Base-by-base conservation (phyloP, 2,329 filamentous ascomycete species). In the Scytalidium sp. region DNA sequence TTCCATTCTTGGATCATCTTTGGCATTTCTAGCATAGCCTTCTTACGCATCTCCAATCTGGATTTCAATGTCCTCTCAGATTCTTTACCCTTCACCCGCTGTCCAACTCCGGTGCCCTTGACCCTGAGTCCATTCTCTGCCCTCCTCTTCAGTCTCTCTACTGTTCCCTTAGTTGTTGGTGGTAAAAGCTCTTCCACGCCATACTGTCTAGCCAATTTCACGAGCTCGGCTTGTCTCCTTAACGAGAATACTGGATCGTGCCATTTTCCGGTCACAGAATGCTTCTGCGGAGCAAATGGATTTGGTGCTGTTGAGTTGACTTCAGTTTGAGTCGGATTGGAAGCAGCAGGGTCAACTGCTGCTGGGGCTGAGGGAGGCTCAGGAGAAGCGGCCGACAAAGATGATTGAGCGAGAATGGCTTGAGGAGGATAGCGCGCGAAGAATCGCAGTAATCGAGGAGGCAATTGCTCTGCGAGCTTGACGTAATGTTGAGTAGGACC, bases 1-100 rank as follows among this genome's bases (percentile, higher is more conserved):
- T 96, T 96, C 94, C 93, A 99, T 69, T 88, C 79, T 70, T 87
- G 83, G 68, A 99, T 89, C 75, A 97, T 81, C 64, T 87, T 83
- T 56, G 93, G 91, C 94, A 99, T 99, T 52, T 86, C 85, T 75
- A 95, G 70, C 90, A 97, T 97, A 52, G 94, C 94, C 70, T 89
- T 81, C 79, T 87, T 88, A 73, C 91, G 85, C 74, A 88, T 84
- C 69, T 96, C 90, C 80, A 97, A 81, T 70, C 86, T 88, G 54
- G 80, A 77, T 72, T 88, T 85, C 75, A 97, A 75, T 63, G 87
- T 87, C 67, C 94, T 83, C 78, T 99, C 94, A 83, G 92, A 89
- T 61, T 84, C 79, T 72, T 97, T 93, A 70, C 94, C 94, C 86
- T 97, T 99, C 68, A 97, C 93, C 71, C 80, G 85, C 73, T 97